phyloP scores from a whole-genome alignment of 2,329 filamentous ascomycete genomes.

The Lasiodiplodia sp. region DNA sequence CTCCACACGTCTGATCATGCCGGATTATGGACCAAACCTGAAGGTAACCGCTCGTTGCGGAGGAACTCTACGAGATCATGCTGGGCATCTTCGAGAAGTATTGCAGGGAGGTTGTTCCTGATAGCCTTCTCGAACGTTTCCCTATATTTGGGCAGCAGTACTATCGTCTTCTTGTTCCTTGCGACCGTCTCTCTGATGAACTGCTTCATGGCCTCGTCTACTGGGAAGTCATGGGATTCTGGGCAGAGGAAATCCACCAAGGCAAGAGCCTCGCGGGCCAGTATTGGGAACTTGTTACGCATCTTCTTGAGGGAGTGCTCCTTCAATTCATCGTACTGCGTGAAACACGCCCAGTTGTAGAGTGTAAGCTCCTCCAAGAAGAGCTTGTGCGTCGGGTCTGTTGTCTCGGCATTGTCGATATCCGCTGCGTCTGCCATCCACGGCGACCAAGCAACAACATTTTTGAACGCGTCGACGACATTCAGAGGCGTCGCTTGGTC shows the following conservation, averaged over 20 bases:
- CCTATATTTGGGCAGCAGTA: neutral
- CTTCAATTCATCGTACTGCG: neutral
- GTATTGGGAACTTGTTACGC: neutral
- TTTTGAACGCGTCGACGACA: neutral
- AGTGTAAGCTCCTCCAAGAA: neutral
- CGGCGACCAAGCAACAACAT: neutral
- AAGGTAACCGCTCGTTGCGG: no score
- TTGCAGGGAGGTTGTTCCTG: neutral
- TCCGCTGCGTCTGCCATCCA: neutral
- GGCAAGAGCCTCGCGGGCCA: neutral
- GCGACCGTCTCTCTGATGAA: neutral
- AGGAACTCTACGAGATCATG: neutral
- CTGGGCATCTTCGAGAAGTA: neutral
- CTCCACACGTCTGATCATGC: neutral
- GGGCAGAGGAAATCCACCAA: neutral
- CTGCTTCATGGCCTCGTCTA: neutral
- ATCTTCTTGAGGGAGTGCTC: neutral
- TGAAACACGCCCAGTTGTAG: slow-evolving; percentile 2
- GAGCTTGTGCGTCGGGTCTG: neutral
- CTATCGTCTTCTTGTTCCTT: neutral
- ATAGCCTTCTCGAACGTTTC: neutral
- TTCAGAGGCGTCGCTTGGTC: neutral
- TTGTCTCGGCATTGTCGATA: neutral
- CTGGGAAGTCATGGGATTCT: neutral
- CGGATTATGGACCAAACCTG: neutral